Evolutionary conservation across 2,329 filamentous ascomycete genomes (phyloP), one percentile per base, ranked within the genome.

Genomic region (Monosporascus sp.): DNA sequence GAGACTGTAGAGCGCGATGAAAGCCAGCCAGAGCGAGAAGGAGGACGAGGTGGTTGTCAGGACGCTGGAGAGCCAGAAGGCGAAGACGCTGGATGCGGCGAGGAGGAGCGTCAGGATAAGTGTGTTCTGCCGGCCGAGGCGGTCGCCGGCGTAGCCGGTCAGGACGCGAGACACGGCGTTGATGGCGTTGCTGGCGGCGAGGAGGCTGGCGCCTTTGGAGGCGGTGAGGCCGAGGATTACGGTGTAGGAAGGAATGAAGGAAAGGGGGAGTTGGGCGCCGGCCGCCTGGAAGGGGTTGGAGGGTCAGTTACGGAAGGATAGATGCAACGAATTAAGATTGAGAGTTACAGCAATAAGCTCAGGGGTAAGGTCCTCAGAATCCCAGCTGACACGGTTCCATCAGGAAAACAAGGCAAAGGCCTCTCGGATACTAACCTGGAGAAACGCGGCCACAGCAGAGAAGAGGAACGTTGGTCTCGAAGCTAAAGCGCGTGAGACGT

Each of bases 171-270:
- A 69, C 0, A 70, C 67, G 7, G 75, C 70, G 52, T 78, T 78
- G 37, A 78, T 69, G 6, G 68, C 74, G 58, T 75, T 79, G 56
- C 68, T 72, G 24, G 71, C 63, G 5, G 77, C 75, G 17, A 79
- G 64, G 19, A 78, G 61, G 14, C 69, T 70, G 31, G 76, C 75
- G 3, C 74, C 76, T 16, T 68, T 67, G 9, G 66, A 62, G 4
- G 74, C 64, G 0, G 65, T 68, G 52, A 72, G 69, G 1, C 77
- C 77, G 2, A 79, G 60, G 0, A 68, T 66, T 2, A 75, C 70
- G 8, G 71, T 74, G 58, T 78, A 79, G 16, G 75, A 74, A 0
- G 75, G 70, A 40, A 79, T 68, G 54, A 79, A 80, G 0, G 71
- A 70, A n/a, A 78, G 65, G 0, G 77, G 77, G 9, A 77, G 69